Conservation (phyloP, 352 stramenopile genomes). For the Pythium aphanidermatum region DNA sequence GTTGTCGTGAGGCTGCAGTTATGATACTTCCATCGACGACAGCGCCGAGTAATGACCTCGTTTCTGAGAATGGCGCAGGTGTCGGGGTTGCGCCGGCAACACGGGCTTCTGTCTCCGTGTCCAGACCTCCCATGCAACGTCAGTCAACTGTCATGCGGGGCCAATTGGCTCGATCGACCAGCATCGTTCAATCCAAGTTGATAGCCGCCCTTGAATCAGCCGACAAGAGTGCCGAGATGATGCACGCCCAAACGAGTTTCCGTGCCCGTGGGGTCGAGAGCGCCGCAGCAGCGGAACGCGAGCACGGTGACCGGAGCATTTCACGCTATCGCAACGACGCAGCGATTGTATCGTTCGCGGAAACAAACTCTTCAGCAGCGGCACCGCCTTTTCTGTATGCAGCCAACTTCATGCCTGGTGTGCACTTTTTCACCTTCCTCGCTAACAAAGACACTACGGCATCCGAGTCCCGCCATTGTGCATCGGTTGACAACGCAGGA, state of each 20-base stretch:
- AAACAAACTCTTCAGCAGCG: conserved; percentile 21
- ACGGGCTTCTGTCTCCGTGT: too few species aligned
- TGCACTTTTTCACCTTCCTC: conserved; percentile 79
- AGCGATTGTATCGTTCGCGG: conserved; percentile 53
- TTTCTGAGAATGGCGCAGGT: too few species aligned
- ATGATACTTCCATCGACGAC: too few species aligned
- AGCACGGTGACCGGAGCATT: conserved; percentile 22
- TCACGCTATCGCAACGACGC: conserved; percentile 51
- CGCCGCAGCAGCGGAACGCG: conserved; percentile 10
- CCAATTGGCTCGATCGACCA: too few species aligned
- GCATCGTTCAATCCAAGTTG: conserved; percentile 60
- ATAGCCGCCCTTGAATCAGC: conserved; percentile 48
- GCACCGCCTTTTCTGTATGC: conserved; percentile 40
- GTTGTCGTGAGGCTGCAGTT: too few species aligned
- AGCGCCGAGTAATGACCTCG: too few species aligned
- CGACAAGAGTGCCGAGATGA: conserved; percentile 33
- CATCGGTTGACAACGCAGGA: not conserved
- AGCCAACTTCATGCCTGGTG: conserved; percentile 63
- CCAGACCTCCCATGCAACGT: too few species aligned
- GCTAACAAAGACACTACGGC: conserved; percentile 33
- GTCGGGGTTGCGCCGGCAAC: too few species aligned
- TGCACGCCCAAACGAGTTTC: conserved; percentile 12
- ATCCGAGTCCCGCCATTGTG: not conserved
- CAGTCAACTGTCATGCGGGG: too few species aligned
- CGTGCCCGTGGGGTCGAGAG: conserved; percentile 10